A percentile compares a stretch with the other conserved stretches of the same genome.
Conservation (phyloP, 345 rosid genomes). For the Melaleuca quinquenervia region DNA sequence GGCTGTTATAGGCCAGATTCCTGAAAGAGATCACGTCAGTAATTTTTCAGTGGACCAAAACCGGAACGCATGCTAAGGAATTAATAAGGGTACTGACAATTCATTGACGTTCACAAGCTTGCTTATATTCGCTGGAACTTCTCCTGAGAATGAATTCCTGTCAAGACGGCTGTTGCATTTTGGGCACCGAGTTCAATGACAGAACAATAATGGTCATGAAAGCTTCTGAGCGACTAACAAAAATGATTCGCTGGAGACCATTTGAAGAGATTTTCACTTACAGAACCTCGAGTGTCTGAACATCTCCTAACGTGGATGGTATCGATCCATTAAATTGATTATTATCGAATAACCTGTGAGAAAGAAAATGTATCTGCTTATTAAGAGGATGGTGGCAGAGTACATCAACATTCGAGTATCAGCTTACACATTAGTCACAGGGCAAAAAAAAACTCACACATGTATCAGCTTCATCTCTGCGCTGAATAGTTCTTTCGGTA, state of each 20-base stretch:
- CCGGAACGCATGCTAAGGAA: neutral
- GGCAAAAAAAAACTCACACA: slow-evolving; percentile 27
- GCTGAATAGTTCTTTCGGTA: slow-evolving; percentile 57
- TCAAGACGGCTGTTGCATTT: slow-evolving; percentile 79
- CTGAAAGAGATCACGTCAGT: slow-evolving; percentile 19
- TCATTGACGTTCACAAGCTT: slow-evolving; percentile 66
- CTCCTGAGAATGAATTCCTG: slow-evolving; percentile 60
- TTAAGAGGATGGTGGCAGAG: neutral
- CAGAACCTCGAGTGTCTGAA: slow-evolving; percentile 94
- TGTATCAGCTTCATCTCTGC: slow-evolving; percentile 73
- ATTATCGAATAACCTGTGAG: slow-evolving; percentile 63
- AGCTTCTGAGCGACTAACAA: neutral
- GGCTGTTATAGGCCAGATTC: slow-evolving; percentile 72
- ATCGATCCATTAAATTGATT: slow-evolving; percentile 60
- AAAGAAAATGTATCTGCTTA: neutral
- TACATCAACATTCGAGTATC: neutral
- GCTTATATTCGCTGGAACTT: slow-evolving; percentile 54
- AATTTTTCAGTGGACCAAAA: neutral
- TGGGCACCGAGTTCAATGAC: neutral
- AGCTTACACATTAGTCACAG: neutral
- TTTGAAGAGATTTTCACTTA: slow-evolving; percentile 36
- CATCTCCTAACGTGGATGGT: slow-evolving; percentile 52
- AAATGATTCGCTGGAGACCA: neutral
- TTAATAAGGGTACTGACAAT: slow-evolving; percentile 37
- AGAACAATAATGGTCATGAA: neutral